phyloP scores from a whole-genome alignment of 176 grass and related monocot species.

The Phoenix roebelenii region DNA sequence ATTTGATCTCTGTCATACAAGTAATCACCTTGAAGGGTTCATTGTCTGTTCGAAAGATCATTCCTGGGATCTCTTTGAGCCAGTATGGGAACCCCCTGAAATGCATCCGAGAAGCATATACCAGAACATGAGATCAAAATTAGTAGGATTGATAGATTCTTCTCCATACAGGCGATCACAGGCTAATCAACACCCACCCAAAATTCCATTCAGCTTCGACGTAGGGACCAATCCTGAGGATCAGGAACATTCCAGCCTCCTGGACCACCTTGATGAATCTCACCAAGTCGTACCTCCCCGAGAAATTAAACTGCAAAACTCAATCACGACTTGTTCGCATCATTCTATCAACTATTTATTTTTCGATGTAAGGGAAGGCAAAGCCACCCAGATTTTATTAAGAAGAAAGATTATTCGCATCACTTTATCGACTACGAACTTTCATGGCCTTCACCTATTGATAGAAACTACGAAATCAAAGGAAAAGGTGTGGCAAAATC shows the following conservation, averaged over 20 bases:
- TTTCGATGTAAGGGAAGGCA: too few species aligned
- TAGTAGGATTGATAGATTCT: neutral
- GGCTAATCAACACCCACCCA: constrained; percentile 41
- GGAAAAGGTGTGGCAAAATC: too few species aligned
- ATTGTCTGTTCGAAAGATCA: constrained; percentile 67
- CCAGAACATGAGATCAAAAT: neutral
- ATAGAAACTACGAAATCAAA: too few species aligned
- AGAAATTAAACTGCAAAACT: constrained; percentile 56
- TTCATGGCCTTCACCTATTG: too few species aligned
- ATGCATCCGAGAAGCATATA: neutral
- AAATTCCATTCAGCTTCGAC: constrained; percentile 88
- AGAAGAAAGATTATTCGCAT: too few species aligned
- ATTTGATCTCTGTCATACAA: neutral
- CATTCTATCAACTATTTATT: too few species aligned
- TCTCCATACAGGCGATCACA: neutral
- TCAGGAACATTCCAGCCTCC: constrained; percentile 43
- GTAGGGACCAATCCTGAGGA: constrained; percentile 77
- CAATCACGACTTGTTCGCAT: neutral
- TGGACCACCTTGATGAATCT: constrained; percentile 71
- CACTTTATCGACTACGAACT: too few species aligned
- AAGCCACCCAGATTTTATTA: too few species aligned
- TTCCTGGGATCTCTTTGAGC: constrained; percentile 58
- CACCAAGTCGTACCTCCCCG: constrained; percentile 54
- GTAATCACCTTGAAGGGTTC: constrained; percentile 61
- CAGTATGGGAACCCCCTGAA: constrained; percentile 83